Percentiles rank a stretch among this genome's conserved stretches.
Evolutionary conservation across 345 rosid genomes (phyloP).

Genomic region (Heritiera littoralis): DNA sequence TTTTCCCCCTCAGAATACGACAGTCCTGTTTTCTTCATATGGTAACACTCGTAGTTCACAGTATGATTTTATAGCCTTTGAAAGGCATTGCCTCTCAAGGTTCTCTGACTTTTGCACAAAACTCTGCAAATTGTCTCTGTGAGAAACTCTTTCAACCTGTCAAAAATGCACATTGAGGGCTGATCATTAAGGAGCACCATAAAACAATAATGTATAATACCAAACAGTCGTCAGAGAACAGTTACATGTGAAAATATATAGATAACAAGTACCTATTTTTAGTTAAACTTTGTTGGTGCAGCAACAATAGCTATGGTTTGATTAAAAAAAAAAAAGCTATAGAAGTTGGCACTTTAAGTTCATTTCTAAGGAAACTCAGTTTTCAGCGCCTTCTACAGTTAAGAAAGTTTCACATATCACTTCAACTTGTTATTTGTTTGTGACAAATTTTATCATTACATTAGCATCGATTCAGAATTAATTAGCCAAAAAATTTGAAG

Average conservation of each 20-base stretch:
- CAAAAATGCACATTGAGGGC: slow-evolving; percentile 10
- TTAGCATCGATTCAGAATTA: neutral
- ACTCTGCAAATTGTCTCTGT: slow-evolving; percentile 77
- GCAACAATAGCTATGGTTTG: no score
- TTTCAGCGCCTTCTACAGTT: neutral
- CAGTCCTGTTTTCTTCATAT: slow-evolving; percentile 66
- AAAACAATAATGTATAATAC: neutral
- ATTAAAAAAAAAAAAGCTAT: neutral
- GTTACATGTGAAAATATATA: neutral
- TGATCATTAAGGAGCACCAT: neutral
- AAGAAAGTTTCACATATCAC: neutral
- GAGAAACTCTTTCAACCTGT: slow-evolving; percentile 95
- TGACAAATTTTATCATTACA: neutral
- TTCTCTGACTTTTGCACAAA: slow-evolving; percentile 88
- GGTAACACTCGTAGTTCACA: slow-evolving; percentile 87
- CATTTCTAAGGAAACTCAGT: neutral
- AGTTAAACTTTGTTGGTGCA: neutral
- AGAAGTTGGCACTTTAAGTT: neutral
- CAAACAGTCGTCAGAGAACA: neutral
- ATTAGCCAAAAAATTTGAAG: neutral
- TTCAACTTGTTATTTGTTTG: neutral
- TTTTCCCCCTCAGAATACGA: slow-evolving; percentile 55
- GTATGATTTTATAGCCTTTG: slow-evolving; percentile 73
- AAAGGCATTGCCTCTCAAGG: slow-evolving; percentile 90
- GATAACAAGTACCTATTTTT: neutral